Evolutionary conservation across 2,329 filamentous ascomycete species (phyloP).

Genomic region (Ophiostoma tasmaniense): DNA sequence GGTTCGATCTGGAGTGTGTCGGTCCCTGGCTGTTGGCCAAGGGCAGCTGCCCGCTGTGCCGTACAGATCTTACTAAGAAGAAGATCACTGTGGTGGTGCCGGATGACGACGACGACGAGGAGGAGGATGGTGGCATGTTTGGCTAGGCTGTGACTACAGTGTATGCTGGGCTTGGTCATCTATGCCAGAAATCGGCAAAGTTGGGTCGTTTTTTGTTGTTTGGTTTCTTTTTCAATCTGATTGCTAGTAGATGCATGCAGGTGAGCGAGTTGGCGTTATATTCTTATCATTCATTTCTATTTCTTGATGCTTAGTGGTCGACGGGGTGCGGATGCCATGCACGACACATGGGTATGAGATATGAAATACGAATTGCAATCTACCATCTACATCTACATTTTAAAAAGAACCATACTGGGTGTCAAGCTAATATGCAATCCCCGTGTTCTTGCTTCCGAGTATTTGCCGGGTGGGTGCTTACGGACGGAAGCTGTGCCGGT

Average conservation of each 20-base stretch:
- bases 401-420: neutral
- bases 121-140: conserved; percentile 36
- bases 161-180: neutral
- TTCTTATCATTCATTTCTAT: neutral
- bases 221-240: neutral
- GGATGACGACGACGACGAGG: conserved; percentile 40
- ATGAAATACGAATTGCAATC: neutral
- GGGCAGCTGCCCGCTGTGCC: conserved; percentile 56
- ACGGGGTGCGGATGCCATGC: neutral
- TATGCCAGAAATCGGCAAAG: neutral
- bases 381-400: neutral
- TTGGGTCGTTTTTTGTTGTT: neutral
- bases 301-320: neutral
- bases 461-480: neutral
- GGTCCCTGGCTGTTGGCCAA: conserved; percentile 57
- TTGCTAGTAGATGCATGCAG: neutral
- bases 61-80: conserved; percentile 52
- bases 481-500: neutral
- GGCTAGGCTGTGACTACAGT: conserved; percentile 20
- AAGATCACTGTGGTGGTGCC: conserved; percentile 36
- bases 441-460: neutral
- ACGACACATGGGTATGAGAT: neutral
- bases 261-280: conserved; percentile 2
- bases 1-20: conserved; percentile 60
- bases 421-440: neutral